A percentile compares a stretch with the other conserved stretches of the same genome.
Conservation (phyloP, 2,329 filamentous ascomycete genomes). For the Phialophora expanda region DNA sequence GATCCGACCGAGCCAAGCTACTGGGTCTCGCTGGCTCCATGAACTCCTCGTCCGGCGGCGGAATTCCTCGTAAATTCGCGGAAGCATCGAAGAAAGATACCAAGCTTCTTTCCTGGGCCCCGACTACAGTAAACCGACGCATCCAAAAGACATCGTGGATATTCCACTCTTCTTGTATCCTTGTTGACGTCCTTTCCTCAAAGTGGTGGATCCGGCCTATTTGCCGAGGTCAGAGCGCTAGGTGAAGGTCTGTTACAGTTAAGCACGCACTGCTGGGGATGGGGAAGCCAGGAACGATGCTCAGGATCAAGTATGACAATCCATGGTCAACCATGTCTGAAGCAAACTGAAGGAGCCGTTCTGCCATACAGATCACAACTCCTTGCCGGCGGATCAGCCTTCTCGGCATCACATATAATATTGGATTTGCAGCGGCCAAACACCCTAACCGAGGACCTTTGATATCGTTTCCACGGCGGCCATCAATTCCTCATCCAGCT, state of each 20-base stretch:
- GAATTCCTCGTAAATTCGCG: not conserved
- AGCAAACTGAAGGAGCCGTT: not conserved
- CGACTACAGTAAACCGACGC: not conserved
- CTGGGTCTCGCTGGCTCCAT: not conserved
- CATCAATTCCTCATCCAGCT: constrained; percentile 43
- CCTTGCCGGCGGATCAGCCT: not conserved
- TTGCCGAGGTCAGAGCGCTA: not conserved
- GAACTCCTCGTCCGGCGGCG: not conserved
- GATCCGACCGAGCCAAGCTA: not conserved
- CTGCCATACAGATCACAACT: not conserved
- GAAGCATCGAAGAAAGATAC: not conserved
- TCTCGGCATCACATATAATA: not conserved
- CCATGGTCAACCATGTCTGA: not conserved
- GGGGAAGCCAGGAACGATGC: no score
- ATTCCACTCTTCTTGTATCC: not conserved
- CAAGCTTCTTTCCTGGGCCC: not conserved
- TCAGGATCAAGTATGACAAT: not conserved
- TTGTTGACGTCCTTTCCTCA: not conserved
- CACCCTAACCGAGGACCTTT: constrained; percentile 28
- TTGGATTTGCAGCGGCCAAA: not conserved
- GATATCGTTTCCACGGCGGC: constrained; percentile 41
- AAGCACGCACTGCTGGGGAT: not conserved
- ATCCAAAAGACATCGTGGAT: not conserved
- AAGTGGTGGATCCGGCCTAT: not conserved
- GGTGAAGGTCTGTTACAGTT: not conserved